phyloP scores from a whole-genome alignment of 352 stramenopile genomes.

The Phytophthora palmivora region DNA sequence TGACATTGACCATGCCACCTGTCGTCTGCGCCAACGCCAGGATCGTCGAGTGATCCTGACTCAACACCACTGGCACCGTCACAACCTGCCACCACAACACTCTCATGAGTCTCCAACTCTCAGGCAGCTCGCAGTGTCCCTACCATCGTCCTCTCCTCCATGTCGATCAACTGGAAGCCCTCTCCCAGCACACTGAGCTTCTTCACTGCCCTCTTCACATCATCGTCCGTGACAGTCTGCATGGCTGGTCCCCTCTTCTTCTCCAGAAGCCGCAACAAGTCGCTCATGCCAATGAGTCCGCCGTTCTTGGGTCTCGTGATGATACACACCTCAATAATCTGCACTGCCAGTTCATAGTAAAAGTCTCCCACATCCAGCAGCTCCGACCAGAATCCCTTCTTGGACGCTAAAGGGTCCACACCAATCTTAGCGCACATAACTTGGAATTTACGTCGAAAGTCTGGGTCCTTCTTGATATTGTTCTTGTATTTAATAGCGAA shows the following conservation, averaged over 20 bases:
- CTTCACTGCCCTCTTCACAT: slow-evolving; percentile 95
- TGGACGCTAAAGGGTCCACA: slow-evolving; percentile 97
- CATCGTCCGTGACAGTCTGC: slow-evolving; percentile 90
- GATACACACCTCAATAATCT: slow-evolving; percentile 98
- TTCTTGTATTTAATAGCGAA: slow-evolving; percentile 96
- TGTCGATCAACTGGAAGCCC: slow-evolving; percentile 94
- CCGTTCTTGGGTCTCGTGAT: slow-evolving; percentile 91
- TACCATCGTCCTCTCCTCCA: slow-evolving; percentile 93
- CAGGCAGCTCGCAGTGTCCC: background rate
- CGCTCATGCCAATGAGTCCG: slow-evolving; percentile 82
- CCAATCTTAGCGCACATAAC: slow-evolving; percentile 97
- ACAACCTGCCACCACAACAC: slow-evolving; percentile 76
- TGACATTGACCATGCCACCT: slow-evolving; percentile 89
- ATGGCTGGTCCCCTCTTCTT: slow-evolving; percentile 74
- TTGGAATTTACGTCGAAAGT: slow-evolving; percentile 95
- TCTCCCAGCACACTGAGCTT: slow-evolving; percentile 95
- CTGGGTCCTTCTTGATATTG: slow-evolving; percentile 95
- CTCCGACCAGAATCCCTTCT: slow-evolving; percentile 98
- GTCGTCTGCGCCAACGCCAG: slow-evolving; percentile 90
- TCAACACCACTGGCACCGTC: slow-evolving; percentile 95
- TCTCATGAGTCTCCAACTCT: slow-evolving; percentile 1
- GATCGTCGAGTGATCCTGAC: slow-evolving; percentile 94
- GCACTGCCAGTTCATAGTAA: slow-evolving; percentile 99
- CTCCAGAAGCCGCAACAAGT: slow-evolving; percentile 73
- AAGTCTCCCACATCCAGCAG: slow-evolving; percentile 98